Base-by-base conservation (phyloP, 2,329 filamentous ascomycete species). In the Arachnomyces sp. region DNA sequence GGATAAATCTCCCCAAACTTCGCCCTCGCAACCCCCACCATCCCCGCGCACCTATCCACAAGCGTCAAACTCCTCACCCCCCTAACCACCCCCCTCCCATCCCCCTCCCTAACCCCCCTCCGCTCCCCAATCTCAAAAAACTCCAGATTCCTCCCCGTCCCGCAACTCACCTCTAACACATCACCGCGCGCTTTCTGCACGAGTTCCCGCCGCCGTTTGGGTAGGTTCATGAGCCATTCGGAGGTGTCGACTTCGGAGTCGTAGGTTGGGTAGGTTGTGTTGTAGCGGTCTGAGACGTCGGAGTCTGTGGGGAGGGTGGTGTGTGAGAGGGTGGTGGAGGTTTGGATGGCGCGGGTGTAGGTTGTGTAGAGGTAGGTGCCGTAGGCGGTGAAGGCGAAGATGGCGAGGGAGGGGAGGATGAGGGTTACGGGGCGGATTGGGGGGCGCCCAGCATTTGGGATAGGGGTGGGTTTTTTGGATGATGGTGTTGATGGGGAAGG, bases 101-200 rank as follows among this genome's bases (percentile, higher is more conserved):
- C 47, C 4, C 53, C 47, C 31, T 62, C 56, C 20, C 20, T 25
- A 2, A 55, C 40, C 3, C 52, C 58, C 13, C 60, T 48, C 29
- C 51, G 50, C 44, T 62, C 57, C 2, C 60, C 60, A 2, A 70
- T 50, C 38, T 63, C 55, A 49, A 72, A 73, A 46, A 64, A 70
- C 18, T 59, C 52, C 45, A 67, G 49, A 44, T 72, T 73, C 28
- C 68, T 57, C 3, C 70, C 70, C 2, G 70, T 73, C n/a, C 70
- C 69, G 31, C 62, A 68, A 44, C 65, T 67, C 30, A 72, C 66
- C 51, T 73, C 70, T 4, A 72, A 57, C 6, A 71, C 67, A 45
- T 72, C 50, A 1, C 70, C 70, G 14, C 58, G 54, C 3, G 68
- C 68, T 43, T 59, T 54, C 6, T 52, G 49, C n/a, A 66, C 55